Evolutionary conservation across 805 yeast genomes (phyloP), one percentile per base, ranked within the genome.

Genomic region (Sporopachydermia quercuum): DNA sequence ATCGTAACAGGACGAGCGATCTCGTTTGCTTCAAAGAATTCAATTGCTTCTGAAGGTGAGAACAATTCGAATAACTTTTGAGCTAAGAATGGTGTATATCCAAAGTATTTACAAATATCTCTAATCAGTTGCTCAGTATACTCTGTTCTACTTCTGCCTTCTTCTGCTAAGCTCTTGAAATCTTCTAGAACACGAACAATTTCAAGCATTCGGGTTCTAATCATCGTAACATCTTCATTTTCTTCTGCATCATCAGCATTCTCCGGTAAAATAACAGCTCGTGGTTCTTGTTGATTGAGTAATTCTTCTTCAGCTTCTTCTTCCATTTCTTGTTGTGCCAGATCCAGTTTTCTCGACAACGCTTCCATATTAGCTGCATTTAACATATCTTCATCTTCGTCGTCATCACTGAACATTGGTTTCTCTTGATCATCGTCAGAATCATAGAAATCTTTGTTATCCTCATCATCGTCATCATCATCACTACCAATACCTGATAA

Each of bases 1-100:
- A 91, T 87, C 15, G 97, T 91, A 42, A 91, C 71, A 38, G 99
- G 99, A 58, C 99, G 74, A 19, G 94, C 81, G 42, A 89, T 83
- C 64, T 91, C 99, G 62, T 91, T 91, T 27, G 98, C 97, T 66
- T 91, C 99, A 51, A 91, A 91, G 55, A 91, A 91, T 61, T 91
- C 99, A 71, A 91, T 73, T 11, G 98, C 97, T 65, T 91, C 99
- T 6, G 91, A 70, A 34, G 97, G 96, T 15, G 93, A 74, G 57
- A 91, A 91, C 45, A 91, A 66, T 51, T 87, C 76, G 67, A 87
- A 91, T 43, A 89, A 69, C 61, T 91, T 89, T 56, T 87, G 96
- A 27, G 98, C 98, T 53, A 91, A 70, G 57, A 80, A 85, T 49
- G 78, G 82, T 11, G 87, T 72, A 62, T 91, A 91, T 13, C 98